Base-by-base conservation (phyloP, 257 asterid genomes). In the Solanum chilense region DNA sequence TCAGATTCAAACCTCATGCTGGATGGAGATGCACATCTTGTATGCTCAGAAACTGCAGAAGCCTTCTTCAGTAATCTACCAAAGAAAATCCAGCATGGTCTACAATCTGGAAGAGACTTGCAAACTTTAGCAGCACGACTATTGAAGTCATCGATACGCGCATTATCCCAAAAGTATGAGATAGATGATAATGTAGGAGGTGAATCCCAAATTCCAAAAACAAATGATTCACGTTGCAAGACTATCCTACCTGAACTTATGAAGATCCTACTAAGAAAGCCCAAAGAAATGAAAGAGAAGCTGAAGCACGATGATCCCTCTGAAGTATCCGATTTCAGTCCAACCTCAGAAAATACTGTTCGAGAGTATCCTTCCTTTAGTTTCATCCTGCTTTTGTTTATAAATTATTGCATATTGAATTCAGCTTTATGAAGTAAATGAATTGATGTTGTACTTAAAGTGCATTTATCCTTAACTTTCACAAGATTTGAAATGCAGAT, bases 401-500 rank as follows among this genome's bases (percentile, higher is more conserved):
- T 33, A 75, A 18, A 31, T 29, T 31, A 49, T 81, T 81, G 52
- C 70, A 47, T 11, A 9, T 31, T 49, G 12, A 20, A 44, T 71
- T 85, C 87, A 33, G 81, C 70, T 71, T 85, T 58, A 31, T 44
- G 23, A 71, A 33, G 23, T 70, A 39, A 71, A 31, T 7, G 21
- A 64, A 68, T 47, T 42, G 20, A 68, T 85, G 69, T 25, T 29
- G 73, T 85, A 33, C 80, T 52, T 86, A 6, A 31, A 23, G 73
- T 10, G 86, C 82, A 77, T 89, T 90, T 2, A 92, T 88, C 96
- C 94, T 94, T 91, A 88, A 92, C 87, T 82, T 62, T 88, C 91
- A 78, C 73, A 39, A 97, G 99, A 93, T 94, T 94, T 76, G 99
- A 97, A 89, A 85, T 97, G 88, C 99, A 97, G 95, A 90, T 97